Evolutionary conservation across 2,329 filamentous ascomycete genomes (phyloP).

Genomic region (Talaromyces sp.): DNA sequence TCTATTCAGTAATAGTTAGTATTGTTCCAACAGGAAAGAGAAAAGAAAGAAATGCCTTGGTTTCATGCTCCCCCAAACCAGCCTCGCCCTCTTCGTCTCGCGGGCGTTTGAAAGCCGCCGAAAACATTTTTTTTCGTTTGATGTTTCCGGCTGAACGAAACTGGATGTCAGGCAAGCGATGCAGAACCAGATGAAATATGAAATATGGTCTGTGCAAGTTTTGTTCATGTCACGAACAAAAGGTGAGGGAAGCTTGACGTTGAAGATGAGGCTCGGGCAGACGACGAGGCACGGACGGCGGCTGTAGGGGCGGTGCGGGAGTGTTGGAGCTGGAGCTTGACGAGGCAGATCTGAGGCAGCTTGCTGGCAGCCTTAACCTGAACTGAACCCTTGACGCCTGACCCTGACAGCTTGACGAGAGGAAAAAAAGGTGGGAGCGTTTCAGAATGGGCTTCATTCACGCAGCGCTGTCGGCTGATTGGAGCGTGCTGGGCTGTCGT

Average conservation of each 20-base stretch:
- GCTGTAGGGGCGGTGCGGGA: neutral
- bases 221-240: neutral
- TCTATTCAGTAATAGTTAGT: neutral
- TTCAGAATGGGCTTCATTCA: neutral
- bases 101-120: conserved; percentile 19
- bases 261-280: neutral
- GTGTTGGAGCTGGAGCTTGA: too few species aligned
- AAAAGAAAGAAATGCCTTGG: conserved; percentile 20
- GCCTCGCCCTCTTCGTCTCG: conserved; percentile 52
- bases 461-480: neutral
- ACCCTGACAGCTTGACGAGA: too few species aligned
- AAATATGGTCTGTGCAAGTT: neutral
- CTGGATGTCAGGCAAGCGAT: neutral
- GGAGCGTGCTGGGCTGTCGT: neutral
- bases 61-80: conserved; percentile 51
- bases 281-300: neutral
- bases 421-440: neutral
- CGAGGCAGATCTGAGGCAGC: neutral
- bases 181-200: neutral
- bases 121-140: conserved; percentile 16
- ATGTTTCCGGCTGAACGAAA: neutral
- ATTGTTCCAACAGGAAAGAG: neutral
- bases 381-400: too few species aligned
- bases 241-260: neutral
- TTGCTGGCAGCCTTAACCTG: neutral